Evolutionary conservation across 225 moss, liverwort and hornwort genomes (phyloP).

Genomic region (Bryoerythrophyllum caledonicum): DNA sequence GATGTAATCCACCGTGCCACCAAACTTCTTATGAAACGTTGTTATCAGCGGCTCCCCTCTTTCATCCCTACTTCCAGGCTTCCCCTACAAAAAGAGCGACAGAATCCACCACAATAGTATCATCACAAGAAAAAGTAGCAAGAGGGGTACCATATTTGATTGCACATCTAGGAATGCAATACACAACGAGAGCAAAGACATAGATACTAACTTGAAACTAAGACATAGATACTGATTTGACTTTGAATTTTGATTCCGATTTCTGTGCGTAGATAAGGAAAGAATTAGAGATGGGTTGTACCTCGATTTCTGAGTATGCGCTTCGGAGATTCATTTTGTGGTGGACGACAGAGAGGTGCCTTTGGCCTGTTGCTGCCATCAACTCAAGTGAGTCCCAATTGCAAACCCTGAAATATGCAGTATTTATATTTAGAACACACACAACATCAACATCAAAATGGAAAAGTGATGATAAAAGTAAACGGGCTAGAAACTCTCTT

Average conservation of each 20-base stretch:
- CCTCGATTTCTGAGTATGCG: conserved; percentile 87
- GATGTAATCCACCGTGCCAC: conserved; percentile 97
- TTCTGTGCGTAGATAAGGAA: neutral
- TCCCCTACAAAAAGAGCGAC: conserved; percentile 48
- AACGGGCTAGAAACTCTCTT: too few relatives aligned
- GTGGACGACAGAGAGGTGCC: conserved; percentile 43
- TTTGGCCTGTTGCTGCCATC: conserved; percentile 73
- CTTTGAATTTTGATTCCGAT: conserved; percentile 2
- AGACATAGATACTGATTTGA: neutral
- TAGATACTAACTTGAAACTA: too few relatives aligned
- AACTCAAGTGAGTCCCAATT: conserved; percentile 73
- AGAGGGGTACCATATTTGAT: neutral
- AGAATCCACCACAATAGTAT: neutral
- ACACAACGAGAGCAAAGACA: neutral
- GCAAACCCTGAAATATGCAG: conserved; percentile 28
- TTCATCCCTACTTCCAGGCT: conserved; percentile 74
- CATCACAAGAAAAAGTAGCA: neutral
- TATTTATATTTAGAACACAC: neutral
- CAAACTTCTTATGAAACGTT: conserved; percentile 69
- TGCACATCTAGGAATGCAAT: neutral
- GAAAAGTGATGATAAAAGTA: neutral
- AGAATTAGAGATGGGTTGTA: conserved; percentile 21
- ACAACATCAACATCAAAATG: conserved; percentile 10
- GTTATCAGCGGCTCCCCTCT: conserved; percentile 87
- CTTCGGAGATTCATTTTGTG: conserved; percentile 79